Conservation (phyloP, 441 rosid species). For the Arabidopsis hybrid region DNA sequence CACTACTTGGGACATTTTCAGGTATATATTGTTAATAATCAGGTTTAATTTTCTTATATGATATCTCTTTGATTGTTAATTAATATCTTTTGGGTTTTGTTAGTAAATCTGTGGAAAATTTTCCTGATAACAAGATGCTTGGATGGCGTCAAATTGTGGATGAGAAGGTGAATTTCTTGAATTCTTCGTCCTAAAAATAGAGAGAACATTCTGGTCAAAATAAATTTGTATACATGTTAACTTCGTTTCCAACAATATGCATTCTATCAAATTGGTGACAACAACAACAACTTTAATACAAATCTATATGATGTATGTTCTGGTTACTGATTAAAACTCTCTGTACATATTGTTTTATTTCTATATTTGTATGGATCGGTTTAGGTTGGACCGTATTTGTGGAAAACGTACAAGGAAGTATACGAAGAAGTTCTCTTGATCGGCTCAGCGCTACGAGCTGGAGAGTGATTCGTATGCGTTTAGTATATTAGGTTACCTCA, state of each 20-base stretch:
- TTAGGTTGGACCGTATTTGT: slow-evolving; percentile 79
- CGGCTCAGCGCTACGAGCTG: slow-evolving; percentile 79
- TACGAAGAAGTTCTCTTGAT: slow-evolving; percentile 75
- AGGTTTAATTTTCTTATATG: too few relatives aligned
- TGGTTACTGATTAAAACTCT: too few relatives aligned
- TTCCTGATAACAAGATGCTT: slow-evolving; percentile 77
- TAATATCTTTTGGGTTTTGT: not conserved
- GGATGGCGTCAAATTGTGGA: slow-evolving; percentile 79
- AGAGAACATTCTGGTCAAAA: too few relatives aligned
- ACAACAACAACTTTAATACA: too few relatives aligned
- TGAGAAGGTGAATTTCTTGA: slow-evolving; percentile 58
- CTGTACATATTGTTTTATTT: too few relatives aligned
- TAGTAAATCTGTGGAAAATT: slow-evolving; percentile 67
- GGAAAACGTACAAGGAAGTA: slow-evolving; percentile 88
- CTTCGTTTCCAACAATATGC: too few relatives aligned
- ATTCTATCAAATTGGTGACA: too few relatives aligned
- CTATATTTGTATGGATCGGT: not conserved
- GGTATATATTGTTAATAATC: slow-evolving; percentile 37
- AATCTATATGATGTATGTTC: too few relatives aligned
- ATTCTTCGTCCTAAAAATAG: too few relatives aligned
- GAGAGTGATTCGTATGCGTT: too few relatives aligned
- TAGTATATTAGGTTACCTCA: not conserved
- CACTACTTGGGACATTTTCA: slow-evolving; percentile 89
- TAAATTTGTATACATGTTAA: too few relatives aligned
- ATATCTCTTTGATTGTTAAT: not conserved